These are phyloP conservation scores for Gymnopus androsaceus DNA, from an alignment of 1,284 basidiomycete species.

Conservation along the genomic window DNA sequence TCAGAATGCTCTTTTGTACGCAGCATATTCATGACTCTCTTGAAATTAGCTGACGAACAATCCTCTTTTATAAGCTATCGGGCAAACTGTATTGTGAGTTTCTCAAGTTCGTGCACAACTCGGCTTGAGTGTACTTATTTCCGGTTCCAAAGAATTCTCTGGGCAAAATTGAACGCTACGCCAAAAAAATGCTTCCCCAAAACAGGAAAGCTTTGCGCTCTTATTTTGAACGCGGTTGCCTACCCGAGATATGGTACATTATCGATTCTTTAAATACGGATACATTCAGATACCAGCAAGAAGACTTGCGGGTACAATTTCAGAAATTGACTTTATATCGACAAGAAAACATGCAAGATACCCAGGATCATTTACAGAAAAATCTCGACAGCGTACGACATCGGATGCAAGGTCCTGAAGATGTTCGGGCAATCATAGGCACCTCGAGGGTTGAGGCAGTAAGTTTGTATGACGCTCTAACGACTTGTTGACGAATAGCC, in stretches of 20 bases:
- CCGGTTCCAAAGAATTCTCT: background rate
- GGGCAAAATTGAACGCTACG: slow-evolving; percentile 4
- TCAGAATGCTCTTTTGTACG: slow-evolving; percentile 25
- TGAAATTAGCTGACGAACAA: background rate
- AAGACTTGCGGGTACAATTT: slow-evolving; percentile 16
- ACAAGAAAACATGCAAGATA: slow-evolving; percentile 18
- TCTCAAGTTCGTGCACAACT: background rate
- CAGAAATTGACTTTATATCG: slow-evolving; percentile 20
- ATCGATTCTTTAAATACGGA: slow-evolving; percentile 22
- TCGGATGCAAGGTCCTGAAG: slow-evolving; percentile 24
- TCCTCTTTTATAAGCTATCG: slow-evolving; percentile 5
- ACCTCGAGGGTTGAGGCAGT: slow-evolving; percentile 27
- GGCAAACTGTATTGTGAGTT: slow-evolving; percentile 10
- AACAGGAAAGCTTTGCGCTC: slow-evolving; percentile 24
- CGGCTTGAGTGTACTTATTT: background rate
- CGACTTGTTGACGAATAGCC: background rate
- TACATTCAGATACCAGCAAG: slow-evolving; percentile 18
- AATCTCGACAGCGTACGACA: slow-evolving; percentile 23
- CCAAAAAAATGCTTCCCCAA: slow-evolving; percentile 19
- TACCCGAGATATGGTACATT: slow-evolving; percentile 25
- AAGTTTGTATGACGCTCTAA: slow-evolving; percentile 3
- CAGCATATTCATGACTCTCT: background rate
- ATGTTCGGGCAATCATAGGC: slow-evolving; percentile 22
- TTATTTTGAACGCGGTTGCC: slow-evolving; percentile 22
- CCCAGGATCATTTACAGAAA: slow-evolving; percentile 17